Evolutionary conservation across 2,329 filamentous ascomycete genomes (phyloP), one percentile per base, ranked within the genome.

Genomic region (Cladosporium austrohemisphaericum): DNA sequence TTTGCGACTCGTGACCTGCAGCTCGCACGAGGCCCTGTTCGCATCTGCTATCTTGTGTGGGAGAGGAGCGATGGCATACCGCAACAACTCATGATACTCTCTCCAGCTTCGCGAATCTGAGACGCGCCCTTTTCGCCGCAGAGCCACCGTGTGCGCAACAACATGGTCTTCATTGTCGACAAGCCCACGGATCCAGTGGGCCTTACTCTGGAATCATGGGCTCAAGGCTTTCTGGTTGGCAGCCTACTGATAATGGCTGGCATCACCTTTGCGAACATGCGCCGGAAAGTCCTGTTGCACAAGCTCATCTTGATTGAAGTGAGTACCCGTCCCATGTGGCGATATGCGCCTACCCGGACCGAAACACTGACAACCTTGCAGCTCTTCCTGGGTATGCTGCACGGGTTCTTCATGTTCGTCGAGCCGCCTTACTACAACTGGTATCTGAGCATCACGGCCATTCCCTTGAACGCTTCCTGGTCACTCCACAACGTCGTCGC

Each of bases 401-500:
- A 82, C 58, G 78, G 78, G 6, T 65, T 78, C 51, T 82, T 80
- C 61, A 75, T 81, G 28, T 83, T 83, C 65, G 73, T 76, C 47
- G 67, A 73, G 52, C 71, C 70, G 7, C 77, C 78, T 0, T 69
- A 70, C 3, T 83, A 81, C 59, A 79, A 78, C 41, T 85, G 81
- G 81, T 85, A 82, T 64, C 70, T 85, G 2, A 81, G 79, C 1
- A 69, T 73, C 19, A 80, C 78, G 2, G 81, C 78, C 6, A 76
- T 84, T 6, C 73, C 79, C 14, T 73, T 85, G 19, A 82, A 83
- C 55, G 67, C 75, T n/a, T 83, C 79, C 3, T 84, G 80, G 78
- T 75, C 71, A 10, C 65, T 85, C 7, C 82, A 85, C 63, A 85
- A 85, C 54, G 72, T 85, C 52, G 80, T 85, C 52, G 75, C 81